Conservation (phyloP, 176 grass and related monocot species). For the sorghum (Sorghum bicolor) region Sorghum_bicolor_NCBIv3 NC_012870.2:69669501-69670000, state of each 20-base stretch:
- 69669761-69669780: constrained; percentile 25
- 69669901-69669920: not conserved
- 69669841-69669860: constrained; percentile 22
- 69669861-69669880: not conserved
- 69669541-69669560: no score
- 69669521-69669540: not conserved
- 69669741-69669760: not conserved
- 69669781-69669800: constrained; percentile 6
- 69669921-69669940: not conserved
- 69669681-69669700: constrained; percentile 13
- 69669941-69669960: no score
- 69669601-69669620: no score
- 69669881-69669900: constrained; percentile 28
- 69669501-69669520: not conserved
- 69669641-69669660: not conserved
- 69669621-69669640: no score
- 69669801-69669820: not conserved
- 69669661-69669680: constrained; percentile 13
- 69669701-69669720: constrained; percentile 35
- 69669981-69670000: not conserved
- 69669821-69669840: constrained; percentile 38
- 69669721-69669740: constrained; percentile 48
- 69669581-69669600: no score
- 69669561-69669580: no score
- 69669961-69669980: not conserved